Base-by-base conservation (phyloP, 352 stramenopile species). In the Phytopythium kandeliae region DNA sequence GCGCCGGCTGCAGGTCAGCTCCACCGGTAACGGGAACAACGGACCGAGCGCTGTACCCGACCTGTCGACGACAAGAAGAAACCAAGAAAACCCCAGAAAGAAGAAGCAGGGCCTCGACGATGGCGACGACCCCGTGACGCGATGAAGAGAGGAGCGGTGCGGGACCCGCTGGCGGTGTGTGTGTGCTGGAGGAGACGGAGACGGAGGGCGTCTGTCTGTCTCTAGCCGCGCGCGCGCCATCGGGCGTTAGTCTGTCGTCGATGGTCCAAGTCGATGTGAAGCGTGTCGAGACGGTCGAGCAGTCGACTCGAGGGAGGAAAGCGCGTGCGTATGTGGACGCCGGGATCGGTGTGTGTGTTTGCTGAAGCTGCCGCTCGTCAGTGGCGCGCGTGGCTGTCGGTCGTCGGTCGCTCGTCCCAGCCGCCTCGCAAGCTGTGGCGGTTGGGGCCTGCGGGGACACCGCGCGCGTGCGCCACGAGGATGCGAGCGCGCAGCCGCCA, bases 11-110 rank as follows among this genome's bases (percentile, higher is more conserved):
- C 30, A 72, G 63, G 60, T 55, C 47, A 69, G 51, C 66, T 54
- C 31, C 66, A 72, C 63, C 63, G 60, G 66, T 67, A 72, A 72
- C 51, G 38, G 57, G 51, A 69, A 35, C n/a, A 38, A 17, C 24
- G 26, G 17, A 38, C 28, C 21, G 45, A 37, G 33, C 21, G 30
- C 45, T 37, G 21, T 17, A n/a, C 34, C 9, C 19, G 45, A 51
- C 45, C 45, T 21, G 19, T 51, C 45, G 19, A 26, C 33, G 21
- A 41, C 33, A 47, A 47, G 21, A 47, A 47, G 25, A 34, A 33
- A 24, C 22, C 1, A 48, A 22, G 15, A 34, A 48, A 48, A 22
- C 15, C 37, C 37, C 19, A 37, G 42, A 30, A 51, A 51, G 11
- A 26, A 38, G 28, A 51, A 37, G n/a, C 16, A 49, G 42, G 30